phyloP scores from a whole-genome alignment of 2,329 filamentous ascomycete species.

The Monosporascus ibericus region DNA sequence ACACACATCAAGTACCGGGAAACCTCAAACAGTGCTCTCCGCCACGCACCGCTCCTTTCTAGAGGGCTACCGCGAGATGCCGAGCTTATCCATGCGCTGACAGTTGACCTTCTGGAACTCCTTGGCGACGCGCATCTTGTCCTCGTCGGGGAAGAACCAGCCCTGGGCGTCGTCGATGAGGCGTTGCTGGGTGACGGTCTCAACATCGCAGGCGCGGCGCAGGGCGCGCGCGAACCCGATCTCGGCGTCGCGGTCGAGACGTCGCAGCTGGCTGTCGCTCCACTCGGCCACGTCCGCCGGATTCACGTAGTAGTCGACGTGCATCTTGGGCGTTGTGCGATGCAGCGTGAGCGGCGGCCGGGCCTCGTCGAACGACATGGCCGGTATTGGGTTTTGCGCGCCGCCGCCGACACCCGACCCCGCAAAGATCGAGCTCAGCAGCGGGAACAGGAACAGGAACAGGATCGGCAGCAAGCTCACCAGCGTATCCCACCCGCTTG shows the following conservation, averaged over 20 bases:
- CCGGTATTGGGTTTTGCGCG: conserved; percentile 51
- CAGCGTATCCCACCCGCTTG: conserved; percentile 52
- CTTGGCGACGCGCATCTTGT: conserved; percentile 68
- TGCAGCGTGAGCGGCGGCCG: conserved; percentile 66
- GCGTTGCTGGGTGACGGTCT: conserved; percentile 58
- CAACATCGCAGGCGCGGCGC: conserved; percentile 66
- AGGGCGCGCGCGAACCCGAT: conserved; percentile 62
- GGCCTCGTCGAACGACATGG: conserved; percentile 69
- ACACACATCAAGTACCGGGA: too few relatives aligned
- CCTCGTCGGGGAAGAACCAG: conserved; percentile 78
- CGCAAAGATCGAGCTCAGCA: conserved; percentile 75
- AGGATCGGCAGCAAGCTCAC: conserved; percentile 80
- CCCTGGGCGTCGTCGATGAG: conserved; percentile 74
- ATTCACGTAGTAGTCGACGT: conserved; percentile 80
- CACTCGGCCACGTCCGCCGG: conserved; percentile 69
- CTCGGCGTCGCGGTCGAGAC: conserved; percentile 76
- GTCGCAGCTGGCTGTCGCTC: conserved; percentile 60
- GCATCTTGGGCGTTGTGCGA: conserved; percentile 63
- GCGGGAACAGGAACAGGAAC: conserved; percentile 78
- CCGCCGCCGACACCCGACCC: conserved; percentile 29
- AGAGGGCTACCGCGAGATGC: conserved; percentile 21
- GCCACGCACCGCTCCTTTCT: too few relatives aligned
- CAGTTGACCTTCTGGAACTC: conserved; percentile 47
- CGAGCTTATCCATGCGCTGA: conserved; percentile 40
- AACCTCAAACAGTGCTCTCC: too few relatives aligned